Conservation (phyloP, 1,284 basidiomycete genomes). For the Coniophora puteana region DNA sequence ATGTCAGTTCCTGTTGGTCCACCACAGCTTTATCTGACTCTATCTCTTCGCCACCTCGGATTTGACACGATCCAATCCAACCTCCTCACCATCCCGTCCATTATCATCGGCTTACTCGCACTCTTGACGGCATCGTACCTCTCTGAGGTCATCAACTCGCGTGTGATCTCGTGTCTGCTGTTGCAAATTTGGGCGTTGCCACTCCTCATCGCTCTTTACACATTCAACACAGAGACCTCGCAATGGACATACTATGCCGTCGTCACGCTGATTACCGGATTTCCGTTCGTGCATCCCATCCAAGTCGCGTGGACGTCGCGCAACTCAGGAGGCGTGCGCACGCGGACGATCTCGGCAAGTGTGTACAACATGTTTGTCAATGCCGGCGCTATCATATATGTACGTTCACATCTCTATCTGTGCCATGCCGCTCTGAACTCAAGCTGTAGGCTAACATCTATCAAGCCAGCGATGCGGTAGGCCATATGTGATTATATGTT, state of each 20-base stretch:
- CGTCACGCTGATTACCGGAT: conserved; percentile 50
- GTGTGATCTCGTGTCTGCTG: conserved; percentile 48
- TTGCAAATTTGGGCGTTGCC: conserved; percentile 62
- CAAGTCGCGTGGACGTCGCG: conserved; percentile 62
- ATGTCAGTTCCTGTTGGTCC: conserved; percentile 42
- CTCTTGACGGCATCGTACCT: conserved; percentile 47
- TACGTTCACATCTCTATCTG: conserved; percentile 24
- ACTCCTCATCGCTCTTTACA: conserved; percentile 53
- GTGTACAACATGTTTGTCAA: conserved; percentile 67
- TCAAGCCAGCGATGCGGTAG: conserved; percentile 38
- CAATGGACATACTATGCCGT: conserved; percentile 60
- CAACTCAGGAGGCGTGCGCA: conserved; percentile 56
- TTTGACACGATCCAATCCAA: conserved; percentile 51
- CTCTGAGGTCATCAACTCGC: conserved; percentile 53
- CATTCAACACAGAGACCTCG: conserved; percentile 46
- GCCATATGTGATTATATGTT: conserved; percentile 7
- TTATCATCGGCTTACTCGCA: conserved; percentile 37
- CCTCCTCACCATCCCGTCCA: conserved; percentile 46
- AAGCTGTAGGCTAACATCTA: conserved; percentile 39
- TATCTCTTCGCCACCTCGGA: conserved; percentile 48
- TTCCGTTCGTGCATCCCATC: conserved; percentile 42
- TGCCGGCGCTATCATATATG: conserved; percentile 46
- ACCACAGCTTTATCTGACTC: conserved; percentile 47
- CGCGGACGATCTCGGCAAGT: conserved; percentile 52
- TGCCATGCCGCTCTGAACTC: neutral